Percentiles rank a stretch among this genome's conserved stretches.
phyloP scores from a whole-genome alignment of 108 stramenopile genomes.

The Parietichytrium sp. region DNA sequence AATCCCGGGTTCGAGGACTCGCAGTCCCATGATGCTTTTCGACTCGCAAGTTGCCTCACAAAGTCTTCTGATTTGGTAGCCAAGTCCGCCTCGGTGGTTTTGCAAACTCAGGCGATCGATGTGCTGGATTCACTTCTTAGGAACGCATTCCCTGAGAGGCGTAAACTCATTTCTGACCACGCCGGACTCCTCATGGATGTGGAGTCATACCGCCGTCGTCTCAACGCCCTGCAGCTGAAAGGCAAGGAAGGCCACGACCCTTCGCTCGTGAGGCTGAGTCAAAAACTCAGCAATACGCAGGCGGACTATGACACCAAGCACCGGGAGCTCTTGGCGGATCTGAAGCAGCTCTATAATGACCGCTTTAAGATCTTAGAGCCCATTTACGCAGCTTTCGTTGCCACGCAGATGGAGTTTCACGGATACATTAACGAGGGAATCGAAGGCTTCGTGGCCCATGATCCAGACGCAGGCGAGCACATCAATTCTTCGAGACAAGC shows the following conservation, averaged over 20 bases:
- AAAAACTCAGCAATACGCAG: not conserved
- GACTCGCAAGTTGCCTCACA: not conserved
- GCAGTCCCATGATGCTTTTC: not conserved
- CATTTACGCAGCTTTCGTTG: not conserved
- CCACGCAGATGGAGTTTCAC: constrained; percentile 26
- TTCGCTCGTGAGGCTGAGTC: not conserved
- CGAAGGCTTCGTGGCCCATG: too few species aligned
- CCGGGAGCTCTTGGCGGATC: not conserved
- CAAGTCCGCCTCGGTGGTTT: not conserved
- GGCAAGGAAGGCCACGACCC: not conserved
- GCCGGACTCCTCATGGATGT: constrained; percentile 22
- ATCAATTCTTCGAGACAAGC: too few species aligned
- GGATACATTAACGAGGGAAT: too few species aligned
- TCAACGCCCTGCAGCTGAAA: not conserved
- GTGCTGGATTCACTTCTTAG: not conserved
- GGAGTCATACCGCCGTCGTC: not conserved
- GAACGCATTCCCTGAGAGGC: not conserved
- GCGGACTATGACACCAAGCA: not conserved
- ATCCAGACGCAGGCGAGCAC: too few species aligned
- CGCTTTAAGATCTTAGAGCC: constrained; percentile 3
- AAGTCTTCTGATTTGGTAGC: not conserved
- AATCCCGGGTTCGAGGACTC: not conserved
- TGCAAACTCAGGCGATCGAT: not conserved
- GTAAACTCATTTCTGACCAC: not conserved
- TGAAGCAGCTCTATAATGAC: not conserved